Evolutionary conservation across 2,329 filamentous ascomycete species (phyloP), one percentile per base, ranked within the genome.

Genomic region (Coniochaeta pulveracea): DNA sequence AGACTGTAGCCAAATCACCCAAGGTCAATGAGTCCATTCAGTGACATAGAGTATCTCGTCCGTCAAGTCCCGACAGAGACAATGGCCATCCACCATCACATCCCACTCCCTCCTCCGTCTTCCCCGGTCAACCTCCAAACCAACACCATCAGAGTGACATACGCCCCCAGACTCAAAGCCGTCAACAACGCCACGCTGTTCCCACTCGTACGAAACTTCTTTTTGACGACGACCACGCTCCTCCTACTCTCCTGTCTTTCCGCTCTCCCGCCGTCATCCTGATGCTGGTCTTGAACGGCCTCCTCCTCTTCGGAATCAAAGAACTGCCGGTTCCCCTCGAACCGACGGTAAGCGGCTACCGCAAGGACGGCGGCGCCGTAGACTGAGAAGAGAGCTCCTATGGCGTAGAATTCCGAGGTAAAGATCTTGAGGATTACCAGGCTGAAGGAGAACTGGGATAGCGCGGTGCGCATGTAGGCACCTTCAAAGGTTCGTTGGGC

Each of bases 401-500:
- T 94, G 45, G 81, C 77, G 60, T 96, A 96, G 64, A 98, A 96
- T 52, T 96, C 91, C 34, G 79, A 73, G 7, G 86, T 95, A 63
- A 98, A 96, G 57, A 98, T 93, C 62, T 93, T 94, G 45, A 94
- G 75, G 34, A 98, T 84, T 41, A 98, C 79, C 32, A 98, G 76
- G 14, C 89, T 80, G 56, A 98, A 96, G 36, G 83, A 89, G 63
- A 96, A 96, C 51, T 96, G 88, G 3, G 84, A 85, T 14, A 98
- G 74, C 3, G 89, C 88, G 0, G 91, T 98, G 40, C 91, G 83
- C 50, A 95, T 81, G 58, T 96, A 98, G 15, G 91, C 91, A 15
- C 91, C 91, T 58, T 98, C 91, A 48, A 96, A 98, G 2, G 91
- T 98, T 35, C 91, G 76, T 55, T 98, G 91, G 9, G 89, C 85